phyloP scores from a whole-genome alignment of 371 early-diverging fungal species.

The Choanephora cucurbitarum region DNA sequence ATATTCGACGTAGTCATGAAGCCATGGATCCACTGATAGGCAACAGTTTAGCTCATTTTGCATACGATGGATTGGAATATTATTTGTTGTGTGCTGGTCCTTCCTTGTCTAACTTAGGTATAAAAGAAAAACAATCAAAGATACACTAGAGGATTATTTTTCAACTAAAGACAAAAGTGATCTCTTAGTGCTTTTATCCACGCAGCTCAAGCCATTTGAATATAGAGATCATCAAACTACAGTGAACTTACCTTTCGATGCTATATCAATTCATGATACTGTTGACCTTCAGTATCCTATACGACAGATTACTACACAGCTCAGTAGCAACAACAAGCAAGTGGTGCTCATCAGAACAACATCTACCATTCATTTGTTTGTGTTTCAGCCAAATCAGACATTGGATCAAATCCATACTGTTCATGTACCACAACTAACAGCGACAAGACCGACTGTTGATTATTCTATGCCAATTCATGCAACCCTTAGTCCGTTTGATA shows the following conservation, averaged over 20 bases:
- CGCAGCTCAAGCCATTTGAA: constrained; percentile 3
- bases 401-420: constrained; percentile 2
- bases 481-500: constrained; percentile 11
- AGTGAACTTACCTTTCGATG: constrained; percentile 3
- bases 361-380: constrained; percentile 8
- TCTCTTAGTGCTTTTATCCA: neutral
- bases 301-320: constrained; percentile 9
- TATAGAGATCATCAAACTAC: neutral
- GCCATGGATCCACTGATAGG: constrained; percentile 17
- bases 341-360: constrained; percentile 15
- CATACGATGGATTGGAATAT: constrained; percentile 3
- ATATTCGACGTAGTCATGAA: neutral
- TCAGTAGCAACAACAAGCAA: no score
- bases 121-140: neutral
- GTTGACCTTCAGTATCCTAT: constrained; percentile 18
- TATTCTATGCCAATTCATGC: constrained; percentile 25
- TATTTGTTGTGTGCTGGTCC: constrained; percentile 16
- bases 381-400: neutral
- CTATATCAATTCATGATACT: neutral
- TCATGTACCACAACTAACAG: constrained; percentile 4
- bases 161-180: neutral
- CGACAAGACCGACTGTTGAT: constrained; percentile 4
- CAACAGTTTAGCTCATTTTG: constrained; percentile 9
- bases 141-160: neutral
- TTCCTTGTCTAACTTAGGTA: constrained; percentile 17